Evolutionary conservation across 352 stramenopile species (phyloP).

Genomic region (Pseudoperonospora humuli): DNA sequence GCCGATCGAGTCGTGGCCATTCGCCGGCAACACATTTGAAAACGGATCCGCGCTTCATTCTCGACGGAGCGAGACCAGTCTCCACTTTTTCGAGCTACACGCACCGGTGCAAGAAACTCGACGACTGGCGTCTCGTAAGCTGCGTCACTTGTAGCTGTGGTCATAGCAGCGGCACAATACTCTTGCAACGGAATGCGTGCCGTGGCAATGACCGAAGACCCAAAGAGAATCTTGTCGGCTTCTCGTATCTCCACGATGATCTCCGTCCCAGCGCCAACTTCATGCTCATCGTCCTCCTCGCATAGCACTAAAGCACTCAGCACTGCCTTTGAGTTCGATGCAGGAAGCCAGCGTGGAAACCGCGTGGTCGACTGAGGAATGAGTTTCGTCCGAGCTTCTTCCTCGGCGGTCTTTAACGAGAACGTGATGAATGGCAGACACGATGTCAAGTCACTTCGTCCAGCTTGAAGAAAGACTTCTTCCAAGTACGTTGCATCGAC

Average conservation of each 20-base stretch:
- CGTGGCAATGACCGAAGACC: slow-evolving; percentile 51
- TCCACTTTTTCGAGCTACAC: slow-evolving; percentile 20
- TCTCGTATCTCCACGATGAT: slow-evolving; percentile 63
- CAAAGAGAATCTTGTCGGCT: slow-evolving; percentile 60
- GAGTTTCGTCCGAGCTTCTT: slow-evolving; percentile 34
- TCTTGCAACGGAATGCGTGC: slow-evolving; percentile 39
- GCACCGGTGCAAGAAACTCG: slow-evolving; percentile 43
- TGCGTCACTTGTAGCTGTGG: slow-evolving; percentile 7
- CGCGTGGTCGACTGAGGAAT: slow-evolving; percentile 36
- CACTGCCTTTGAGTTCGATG: slow-evolving; percentile 19
- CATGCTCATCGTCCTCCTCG: slow-evolving; percentile 5
- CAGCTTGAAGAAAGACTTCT: slow-evolving; percentile 41
- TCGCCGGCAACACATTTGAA: slow-evolving; percentile 41
- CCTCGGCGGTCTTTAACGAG: slow-evolving; percentile 21
- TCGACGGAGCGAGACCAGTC: slow-evolving; percentile 7
- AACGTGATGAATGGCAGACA: slow-evolving; percentile 47
- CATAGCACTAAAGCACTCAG: slow-evolving; percentile 31
- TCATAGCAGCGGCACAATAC: slow-evolving; percentile 37
- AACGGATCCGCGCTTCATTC: slow-evolving; percentile 31
- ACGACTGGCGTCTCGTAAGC: slow-evolving; percentile 26
- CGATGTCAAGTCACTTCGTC: slow-evolving; percentile 35
- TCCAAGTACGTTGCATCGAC: slow-evolving; percentile 46
- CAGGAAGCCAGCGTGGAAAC: slow-evolving; percentile 59
- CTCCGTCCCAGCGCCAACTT: slow-evolving; percentile 17
- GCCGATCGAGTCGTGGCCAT: slow-evolving; percentile 14